These are phyloP conservation scores for Salix caprea DNA, from an alignment of 345 rosid genomes.

Conservation along the genomic window DNA sequence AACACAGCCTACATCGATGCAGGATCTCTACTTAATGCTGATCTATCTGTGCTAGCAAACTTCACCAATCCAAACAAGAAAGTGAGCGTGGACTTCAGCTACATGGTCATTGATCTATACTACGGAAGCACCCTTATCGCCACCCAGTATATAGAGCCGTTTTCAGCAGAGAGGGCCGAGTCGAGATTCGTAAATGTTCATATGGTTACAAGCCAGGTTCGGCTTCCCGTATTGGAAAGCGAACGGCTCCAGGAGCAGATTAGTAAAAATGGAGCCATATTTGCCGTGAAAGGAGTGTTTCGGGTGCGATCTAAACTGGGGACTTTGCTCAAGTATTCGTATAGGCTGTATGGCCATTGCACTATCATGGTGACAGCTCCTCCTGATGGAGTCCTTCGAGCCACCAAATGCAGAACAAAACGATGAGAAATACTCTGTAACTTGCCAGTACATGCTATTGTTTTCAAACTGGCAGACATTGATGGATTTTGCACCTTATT, in stretches of 20 bases:
- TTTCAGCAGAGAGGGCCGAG: constrained; percentile 43
- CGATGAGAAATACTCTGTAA: constrained; percentile 35
- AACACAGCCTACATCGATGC: constrained; percentile 74
- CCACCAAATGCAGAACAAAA: constrained; percentile 56
- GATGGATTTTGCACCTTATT: constrained; percentile 3
- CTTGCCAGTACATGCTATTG: too few relatives aligned
- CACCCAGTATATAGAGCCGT: constrained; percentile 62
- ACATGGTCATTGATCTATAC: constrained; percentile 57
- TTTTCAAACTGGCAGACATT: background rate
- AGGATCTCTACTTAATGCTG: constrained; percentile 63
- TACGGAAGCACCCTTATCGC: constrained; percentile 57
- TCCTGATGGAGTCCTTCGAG: constrained; percentile 63
- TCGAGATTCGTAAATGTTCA: constrained; percentile 46
- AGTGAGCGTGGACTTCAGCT: constrained; percentile 65
- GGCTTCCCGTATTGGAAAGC: constrained; percentile 42
- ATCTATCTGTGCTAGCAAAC: constrained; percentile 60
- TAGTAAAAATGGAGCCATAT: constrained; percentile 41
- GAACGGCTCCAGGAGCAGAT: constrained; percentile 48
- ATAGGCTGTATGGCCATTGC: constrained; percentile 61
- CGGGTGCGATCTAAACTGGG: constrained; percentile 65
- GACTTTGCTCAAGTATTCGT: constrained; percentile 59
- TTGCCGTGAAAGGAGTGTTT: constrained; percentile 59
- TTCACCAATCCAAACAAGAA: constrained; percentile 87
- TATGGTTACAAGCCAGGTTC: constrained; percentile 74
- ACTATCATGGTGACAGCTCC: constrained; percentile 51